Evolutionary conservation across 2,329 filamentous ascomycete genomes (phyloP).

Genomic region (Diaporthe aspalathi): DNA sequence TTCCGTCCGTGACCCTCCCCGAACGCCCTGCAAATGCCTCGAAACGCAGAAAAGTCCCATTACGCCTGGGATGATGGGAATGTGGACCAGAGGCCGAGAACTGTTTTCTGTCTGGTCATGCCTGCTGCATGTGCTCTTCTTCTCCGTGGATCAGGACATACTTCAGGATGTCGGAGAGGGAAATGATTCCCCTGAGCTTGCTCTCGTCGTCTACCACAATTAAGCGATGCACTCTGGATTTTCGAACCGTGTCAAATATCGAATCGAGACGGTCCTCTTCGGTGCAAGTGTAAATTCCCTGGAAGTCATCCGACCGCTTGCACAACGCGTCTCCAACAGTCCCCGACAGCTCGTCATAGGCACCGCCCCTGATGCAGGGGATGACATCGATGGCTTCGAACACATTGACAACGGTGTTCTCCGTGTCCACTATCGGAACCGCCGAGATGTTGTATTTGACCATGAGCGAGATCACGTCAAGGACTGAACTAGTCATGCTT

Average conservation of each 20-base stretch:
- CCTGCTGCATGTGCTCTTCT: constrained; percentile 58
- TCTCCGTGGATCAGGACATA: constrained; percentile 89
- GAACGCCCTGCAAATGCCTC: constrained; percentile 41
- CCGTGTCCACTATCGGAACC: constrained; percentile 88
- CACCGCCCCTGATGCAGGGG: constrained; percentile 90
- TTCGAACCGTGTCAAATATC: constrained; percentile 96
- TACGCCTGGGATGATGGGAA: constrained; percentile 17
- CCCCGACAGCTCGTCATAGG: constrained; percentile 89
- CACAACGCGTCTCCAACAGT: constrained; percentile 90
- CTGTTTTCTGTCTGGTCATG: constrained; percentile 33
- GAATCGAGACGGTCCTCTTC: constrained; percentile 92
- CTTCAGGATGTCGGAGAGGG: constrained; percentile 94
- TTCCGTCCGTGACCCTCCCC: constrained; percentile 31
- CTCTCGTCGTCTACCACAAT: constrained; percentile 93
- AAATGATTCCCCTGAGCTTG: constrained; percentile 88
- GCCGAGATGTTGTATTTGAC: constrained; percentile 94
- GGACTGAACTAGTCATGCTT: constrained; percentile 88
- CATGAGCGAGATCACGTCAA: constrained; percentile 94
- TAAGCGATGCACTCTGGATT: constrained; percentile 91
- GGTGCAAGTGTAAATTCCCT: constrained; percentile 96
- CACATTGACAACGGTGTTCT: constrained; percentile 86
- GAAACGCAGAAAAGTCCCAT: constrained; percentile 36
- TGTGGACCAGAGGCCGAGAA: constrained; percentile 22
- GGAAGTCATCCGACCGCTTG: constrained; percentile 89
- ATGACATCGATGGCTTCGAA: constrained; percentile 99